A percentile compares a stretch with the other conserved stretches of the same genome.
Conservation (phyloP, 2,329 filamentous ascomycete genomes). For the Helicocarpus griseus region DNA sequence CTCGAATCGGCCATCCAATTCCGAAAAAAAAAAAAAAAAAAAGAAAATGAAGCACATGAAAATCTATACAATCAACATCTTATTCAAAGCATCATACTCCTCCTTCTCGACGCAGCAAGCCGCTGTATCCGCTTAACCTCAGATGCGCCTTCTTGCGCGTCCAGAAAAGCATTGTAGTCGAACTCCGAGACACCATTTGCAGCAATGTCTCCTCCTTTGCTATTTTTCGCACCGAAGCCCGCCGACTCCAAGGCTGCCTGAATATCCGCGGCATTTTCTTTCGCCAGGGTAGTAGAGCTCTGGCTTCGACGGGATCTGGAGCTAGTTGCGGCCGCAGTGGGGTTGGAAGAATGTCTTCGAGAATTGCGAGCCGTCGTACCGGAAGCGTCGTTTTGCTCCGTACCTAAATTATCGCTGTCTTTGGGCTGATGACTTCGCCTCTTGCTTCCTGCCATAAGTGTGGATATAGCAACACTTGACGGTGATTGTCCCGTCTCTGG, state of each 20-base stretch:
- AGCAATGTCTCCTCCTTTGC: neutral
- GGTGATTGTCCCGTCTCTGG: slow-evolving; percentile 6
- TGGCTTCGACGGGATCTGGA: slow-evolving; percentile 1
- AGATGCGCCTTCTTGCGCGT: neutral
- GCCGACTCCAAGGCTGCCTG: neutral
- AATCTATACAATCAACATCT: neutral
- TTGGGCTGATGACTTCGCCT: slow-evolving; percentile 11
- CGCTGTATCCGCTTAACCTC: slow-evolving; percentile 14
- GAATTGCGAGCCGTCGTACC: slow-evolving; percentile 14
- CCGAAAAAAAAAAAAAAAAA: neutral
- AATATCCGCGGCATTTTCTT: neutral
- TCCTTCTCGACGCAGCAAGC: slow-evolving; percentile 23
- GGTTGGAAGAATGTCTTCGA: slow-evolving; percentile 26
- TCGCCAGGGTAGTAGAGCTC: neutral
- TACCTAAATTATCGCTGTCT: neutral
- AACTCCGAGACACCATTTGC: neutral
- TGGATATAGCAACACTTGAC: slow-evolving; percentile 13
- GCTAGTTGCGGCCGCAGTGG: neutral
- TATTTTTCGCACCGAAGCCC: neutral
- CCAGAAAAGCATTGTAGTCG: neutral
- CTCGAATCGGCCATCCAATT: neutral
- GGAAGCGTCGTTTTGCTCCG: neutral
- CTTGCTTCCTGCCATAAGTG: slow-evolving; percentile 13
- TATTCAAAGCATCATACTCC: slow-evolving; percentile 27
- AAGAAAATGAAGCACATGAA: too few relatives aligned